phyloP scores from a whole-genome alignment of 176 grass and related monocot genomes.

The Tillandsia leiboldiana region DNA sequence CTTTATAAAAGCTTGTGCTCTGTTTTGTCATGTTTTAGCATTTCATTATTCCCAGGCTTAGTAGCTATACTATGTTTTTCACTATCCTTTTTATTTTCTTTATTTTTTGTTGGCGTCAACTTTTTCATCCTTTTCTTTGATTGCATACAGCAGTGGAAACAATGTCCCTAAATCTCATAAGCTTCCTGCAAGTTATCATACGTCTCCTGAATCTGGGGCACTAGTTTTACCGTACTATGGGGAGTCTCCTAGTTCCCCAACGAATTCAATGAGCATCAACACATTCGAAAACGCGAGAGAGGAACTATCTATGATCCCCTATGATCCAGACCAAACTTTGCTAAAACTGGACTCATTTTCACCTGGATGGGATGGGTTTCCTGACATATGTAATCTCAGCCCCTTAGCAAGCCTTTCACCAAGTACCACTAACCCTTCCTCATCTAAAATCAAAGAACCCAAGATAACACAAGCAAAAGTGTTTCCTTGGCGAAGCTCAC shows the following conservation, averaged over 20 bases:
- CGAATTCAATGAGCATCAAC: conserved; percentile 11
- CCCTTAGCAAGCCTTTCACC: conserved; percentile 3
- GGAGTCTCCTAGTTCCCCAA: conserved; percentile 14
- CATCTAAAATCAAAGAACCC: conserved; percentile 10
- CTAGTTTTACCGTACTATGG: conserved; percentile 5
- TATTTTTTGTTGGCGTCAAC: not conserved
- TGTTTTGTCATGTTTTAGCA: not conserved
- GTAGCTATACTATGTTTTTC: not conserved
- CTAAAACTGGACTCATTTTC: conserved; percentile 9
- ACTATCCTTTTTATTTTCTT: not conserved
- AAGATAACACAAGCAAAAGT: conserved; percentile 15
- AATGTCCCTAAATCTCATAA: conserved; percentile 4
- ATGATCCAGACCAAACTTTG: conserved; percentile 1
- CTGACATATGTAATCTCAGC: conserved; percentile 12
- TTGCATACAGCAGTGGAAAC: conserved; percentile 7
- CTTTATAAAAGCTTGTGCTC: not conserved
- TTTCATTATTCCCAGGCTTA: not conserved
- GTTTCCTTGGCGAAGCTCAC: conserved; percentile 18
- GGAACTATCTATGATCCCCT: not conserved
- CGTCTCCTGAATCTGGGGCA: conserved; percentile 24
- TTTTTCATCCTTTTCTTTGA: not conserved
- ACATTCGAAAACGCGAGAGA: conserved; percentile 7
- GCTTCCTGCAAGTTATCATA: not conserved
- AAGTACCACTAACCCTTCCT: not conserved
- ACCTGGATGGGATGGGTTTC: conserved; percentile 28